Conservation (phyloP, 129 eudicot genomes). For the Arctium lappa region DNA sequence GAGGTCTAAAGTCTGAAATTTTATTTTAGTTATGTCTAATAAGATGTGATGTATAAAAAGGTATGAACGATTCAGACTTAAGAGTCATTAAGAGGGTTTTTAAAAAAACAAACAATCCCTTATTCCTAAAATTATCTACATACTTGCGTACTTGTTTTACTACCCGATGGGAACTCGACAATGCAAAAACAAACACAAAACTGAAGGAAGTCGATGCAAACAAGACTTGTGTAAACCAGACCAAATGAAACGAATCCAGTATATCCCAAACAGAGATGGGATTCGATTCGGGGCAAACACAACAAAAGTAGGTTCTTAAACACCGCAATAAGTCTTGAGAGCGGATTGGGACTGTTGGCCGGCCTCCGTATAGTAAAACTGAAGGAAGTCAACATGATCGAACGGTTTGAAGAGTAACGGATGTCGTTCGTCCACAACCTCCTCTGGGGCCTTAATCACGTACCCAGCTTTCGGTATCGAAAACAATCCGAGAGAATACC, state of each 20-base stretch:
- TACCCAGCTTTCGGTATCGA: conserved; percentile 47
- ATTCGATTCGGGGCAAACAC: neutral
- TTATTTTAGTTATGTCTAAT: too few relatives aligned
- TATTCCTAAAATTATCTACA: neutral
- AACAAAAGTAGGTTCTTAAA: neutral
- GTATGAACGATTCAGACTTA: too few relatives aligned
- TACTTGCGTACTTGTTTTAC: neutral
- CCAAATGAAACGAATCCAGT: neutral
- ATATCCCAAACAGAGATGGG: neutral
- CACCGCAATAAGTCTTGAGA: conserved; percentile 56
- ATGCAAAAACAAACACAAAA: neutral
- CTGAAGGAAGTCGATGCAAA: neutral
- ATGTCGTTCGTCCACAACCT: conserved; percentile 50
- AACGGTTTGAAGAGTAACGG: conserved; percentile 53
- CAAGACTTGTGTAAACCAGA: neutral
- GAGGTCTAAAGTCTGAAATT: too few relatives aligned
- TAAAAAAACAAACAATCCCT: too few relatives aligned
- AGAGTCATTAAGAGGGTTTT: too few relatives aligned
- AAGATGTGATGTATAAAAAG: too few relatives aligned
- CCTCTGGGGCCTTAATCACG: conserved; percentile 42
- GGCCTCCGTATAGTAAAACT: conserved; percentile 46
- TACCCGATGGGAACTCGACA: neutral
- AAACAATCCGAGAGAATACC: conserved; percentile 51
- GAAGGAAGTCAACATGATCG: conserved; percentile 48
- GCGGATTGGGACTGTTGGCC: conserved; percentile 42